Evolutionary conservation across 2,329 filamentous ascomycete genomes (phyloP).

Genomic region (Xylariaceae sp.): DNA sequence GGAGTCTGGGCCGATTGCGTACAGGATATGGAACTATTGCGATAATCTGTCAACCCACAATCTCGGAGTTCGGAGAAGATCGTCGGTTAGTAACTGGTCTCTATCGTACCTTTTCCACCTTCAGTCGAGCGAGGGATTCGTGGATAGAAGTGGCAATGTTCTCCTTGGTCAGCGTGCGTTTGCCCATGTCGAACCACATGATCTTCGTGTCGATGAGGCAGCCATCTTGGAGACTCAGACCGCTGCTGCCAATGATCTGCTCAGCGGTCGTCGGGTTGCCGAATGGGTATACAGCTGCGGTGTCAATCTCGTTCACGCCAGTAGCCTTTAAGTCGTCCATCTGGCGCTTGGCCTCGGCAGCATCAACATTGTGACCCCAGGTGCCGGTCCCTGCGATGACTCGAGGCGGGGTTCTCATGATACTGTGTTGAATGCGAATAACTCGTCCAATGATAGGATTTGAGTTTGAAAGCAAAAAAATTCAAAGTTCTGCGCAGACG

Average conservation of each 20-base stretch:
- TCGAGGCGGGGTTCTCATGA: background rate
- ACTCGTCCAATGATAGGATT: background rate
- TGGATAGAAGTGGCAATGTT: conserved; percentile 6
- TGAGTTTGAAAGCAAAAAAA: background rate
- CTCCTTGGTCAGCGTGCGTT: conserved; percentile 8
- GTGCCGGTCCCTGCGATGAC: conserved; percentile 12
- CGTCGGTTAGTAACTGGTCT: background rate
- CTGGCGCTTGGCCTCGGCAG: conserved; percentile 5
- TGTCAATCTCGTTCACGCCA: conserved; percentile 10
- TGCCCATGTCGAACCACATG: conserved; percentile 12
- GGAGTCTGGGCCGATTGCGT: conserved; percentile 7
- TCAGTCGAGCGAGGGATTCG: background rate
- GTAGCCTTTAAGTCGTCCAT: conserved; percentile 6
- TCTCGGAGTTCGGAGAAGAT: background rate
- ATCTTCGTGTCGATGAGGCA: conserved; percentile 11
- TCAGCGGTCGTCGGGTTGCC: conserved; percentile 7
- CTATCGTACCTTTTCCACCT: conserved; percentile 2
- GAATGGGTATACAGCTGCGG: conserved; percentile 12
- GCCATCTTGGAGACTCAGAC: conserved; percentile 1
- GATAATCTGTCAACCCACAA: background rate
- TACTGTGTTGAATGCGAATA: background rate
- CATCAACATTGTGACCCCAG: conserved; percentile 13
- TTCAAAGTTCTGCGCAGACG: background rate
- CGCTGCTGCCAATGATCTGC: conserved; percentile 8
- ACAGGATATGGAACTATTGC: conserved; percentile 9